A percentile compares a stretch with the other conserved stretches of the same genome.
phyloP scores from a whole-genome alignment of 257 asterid genomes.

The Solanum ossicruentum region DNA sequence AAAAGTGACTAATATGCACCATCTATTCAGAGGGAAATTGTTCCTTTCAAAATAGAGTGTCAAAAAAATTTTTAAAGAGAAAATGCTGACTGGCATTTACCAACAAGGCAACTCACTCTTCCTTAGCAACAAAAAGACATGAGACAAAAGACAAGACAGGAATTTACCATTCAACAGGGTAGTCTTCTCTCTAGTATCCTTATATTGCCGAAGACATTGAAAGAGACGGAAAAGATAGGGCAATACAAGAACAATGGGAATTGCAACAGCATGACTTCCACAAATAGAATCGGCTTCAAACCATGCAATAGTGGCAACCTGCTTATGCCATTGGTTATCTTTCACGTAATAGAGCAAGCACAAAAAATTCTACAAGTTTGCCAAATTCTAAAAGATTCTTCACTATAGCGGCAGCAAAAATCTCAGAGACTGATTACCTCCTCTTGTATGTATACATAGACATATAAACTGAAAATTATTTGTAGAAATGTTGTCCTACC shows the following conservation, averaged over 20 bases:
- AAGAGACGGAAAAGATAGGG: conserved; percentile 89
- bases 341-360: conserved; percentile 12
- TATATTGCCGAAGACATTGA: conserved; percentile 95
- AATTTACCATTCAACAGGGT: conserved; percentile 71
- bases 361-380: conserved; percentile 1
- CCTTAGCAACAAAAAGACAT: background rate
- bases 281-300: conserved; percentile 98
- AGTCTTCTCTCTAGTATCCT: conserved; percentile 78
- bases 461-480: background rate
- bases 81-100: background rate
- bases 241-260: conserved; percentile 81
- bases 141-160: background rate
- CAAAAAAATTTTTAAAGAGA: background rate
- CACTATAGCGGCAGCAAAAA: background rate
- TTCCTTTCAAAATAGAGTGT: background rate
- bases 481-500: background rate
- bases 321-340: conserved; percentile 16
- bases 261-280: conserved; percentile 95
- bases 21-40: background rate
- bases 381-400: background rate
- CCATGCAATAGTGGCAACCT: conserved; percentile 99
- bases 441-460: background rate
- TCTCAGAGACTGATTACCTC: background rate
- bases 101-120: background rate
- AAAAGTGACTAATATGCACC: background rate